Conservation (phyloP, 1,284 basidiomycete species). For the Mycena citricolor region DNA sequence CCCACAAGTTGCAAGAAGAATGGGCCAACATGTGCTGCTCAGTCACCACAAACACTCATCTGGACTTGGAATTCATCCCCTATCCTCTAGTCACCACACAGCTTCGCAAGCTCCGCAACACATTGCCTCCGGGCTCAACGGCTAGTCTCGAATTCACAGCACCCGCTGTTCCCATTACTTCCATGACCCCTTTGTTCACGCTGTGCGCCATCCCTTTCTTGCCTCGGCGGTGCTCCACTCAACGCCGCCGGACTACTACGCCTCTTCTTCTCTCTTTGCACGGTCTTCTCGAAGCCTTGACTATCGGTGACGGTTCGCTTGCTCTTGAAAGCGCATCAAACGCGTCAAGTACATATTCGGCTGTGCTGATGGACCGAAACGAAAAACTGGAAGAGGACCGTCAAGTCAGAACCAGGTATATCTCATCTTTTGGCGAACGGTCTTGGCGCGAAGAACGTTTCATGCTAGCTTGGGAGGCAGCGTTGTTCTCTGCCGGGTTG, state of each 20-base stretch:
- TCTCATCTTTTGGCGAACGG: conserved; percentile 35
- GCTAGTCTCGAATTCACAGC: conserved; percentile 38
- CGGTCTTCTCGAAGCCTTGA: conserved; percentile 16
- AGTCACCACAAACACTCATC: conserved; percentile 12
- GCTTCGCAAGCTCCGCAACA: conserved; percentile 30
- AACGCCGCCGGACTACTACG: conserved; percentile 9
- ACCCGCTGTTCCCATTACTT: conserved; percentile 26
- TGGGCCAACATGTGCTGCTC: conserved; percentile 7
- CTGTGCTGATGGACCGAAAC: conserved; percentile 32
- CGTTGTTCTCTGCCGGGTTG: conserved; percentile 36
- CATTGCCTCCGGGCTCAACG: conserved; percentile 25
- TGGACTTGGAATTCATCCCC: conserved; percentile 28
- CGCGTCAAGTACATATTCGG: conserved; percentile 40
- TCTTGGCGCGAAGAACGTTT: conserved; percentile 51
- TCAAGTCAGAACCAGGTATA: conserved; percentile 30
- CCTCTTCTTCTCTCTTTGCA: conserved; percentile 17
- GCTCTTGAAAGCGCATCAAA: conserved; percentile 42
- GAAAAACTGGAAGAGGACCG: conserved; percentile 31
- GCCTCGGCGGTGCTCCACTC: conserved; percentile 25
- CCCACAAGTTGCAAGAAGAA: neutral
- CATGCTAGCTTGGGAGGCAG: conserved; percentile 52
- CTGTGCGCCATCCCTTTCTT: conserved; percentile 37
- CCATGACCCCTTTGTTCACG: conserved; percentile 29
- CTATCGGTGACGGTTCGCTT: conserved; percentile 8
- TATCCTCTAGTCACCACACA: conserved; percentile 27